Percentiles rank a stretch among this genome's conserved stretches.
These are phyloP conservation scores for Priceomyces fermenticarens DNA, from an alignment of 805 yeast species.

Conservation along the genomic window DNA sequence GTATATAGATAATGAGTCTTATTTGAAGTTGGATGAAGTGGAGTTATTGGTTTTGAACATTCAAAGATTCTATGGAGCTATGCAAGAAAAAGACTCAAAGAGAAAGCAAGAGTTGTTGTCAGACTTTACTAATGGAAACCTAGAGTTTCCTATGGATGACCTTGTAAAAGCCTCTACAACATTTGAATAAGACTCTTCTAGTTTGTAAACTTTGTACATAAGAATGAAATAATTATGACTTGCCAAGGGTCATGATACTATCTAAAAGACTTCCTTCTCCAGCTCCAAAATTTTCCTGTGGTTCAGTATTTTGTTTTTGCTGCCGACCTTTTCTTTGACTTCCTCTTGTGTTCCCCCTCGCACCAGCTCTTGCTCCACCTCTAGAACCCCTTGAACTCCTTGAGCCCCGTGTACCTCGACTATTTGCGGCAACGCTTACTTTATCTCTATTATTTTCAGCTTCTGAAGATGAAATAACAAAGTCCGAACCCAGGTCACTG, in stretches of 20 bases:
- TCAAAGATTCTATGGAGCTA: constrained; percentile 81
- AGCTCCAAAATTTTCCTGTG: constrained; percentile 2
- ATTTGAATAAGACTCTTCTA: constrained; percentile 41
- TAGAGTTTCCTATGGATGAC: constrained; percentile 60
- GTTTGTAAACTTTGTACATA: not conserved
- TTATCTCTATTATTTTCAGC: no score
- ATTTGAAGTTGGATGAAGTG: constrained; percentile 69
- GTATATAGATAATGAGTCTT: constrained; percentile 66
- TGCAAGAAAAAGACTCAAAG: constrained; percentile 38
- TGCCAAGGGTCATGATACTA: constrained; percentile 7
- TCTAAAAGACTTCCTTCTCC: constrained; percentile 7
- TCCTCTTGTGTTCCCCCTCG: no score
- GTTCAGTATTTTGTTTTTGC: not conserved
- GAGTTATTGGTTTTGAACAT: constrained; percentile 71
- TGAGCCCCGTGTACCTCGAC: constrained; percentile 1
- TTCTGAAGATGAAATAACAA: no score
- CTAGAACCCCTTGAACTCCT: not conserved
- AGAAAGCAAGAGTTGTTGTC: constrained; percentile 57
- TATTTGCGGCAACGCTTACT: not conserved
- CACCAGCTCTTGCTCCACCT: constrained; percentile 3
- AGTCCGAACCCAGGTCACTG: not conserved
- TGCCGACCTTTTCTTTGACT: constrained; percentile 4
- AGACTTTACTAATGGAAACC: constrained; percentile 68
- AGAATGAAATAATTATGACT: not conserved
- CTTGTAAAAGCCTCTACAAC: constrained; percentile 74